Percentiles rank a stretch among this genome's conserved stretches.
phyloP scores from a whole-genome alignment of 2,329 filamentous ascomycete species.

The Diaporthe velutina region DNA sequence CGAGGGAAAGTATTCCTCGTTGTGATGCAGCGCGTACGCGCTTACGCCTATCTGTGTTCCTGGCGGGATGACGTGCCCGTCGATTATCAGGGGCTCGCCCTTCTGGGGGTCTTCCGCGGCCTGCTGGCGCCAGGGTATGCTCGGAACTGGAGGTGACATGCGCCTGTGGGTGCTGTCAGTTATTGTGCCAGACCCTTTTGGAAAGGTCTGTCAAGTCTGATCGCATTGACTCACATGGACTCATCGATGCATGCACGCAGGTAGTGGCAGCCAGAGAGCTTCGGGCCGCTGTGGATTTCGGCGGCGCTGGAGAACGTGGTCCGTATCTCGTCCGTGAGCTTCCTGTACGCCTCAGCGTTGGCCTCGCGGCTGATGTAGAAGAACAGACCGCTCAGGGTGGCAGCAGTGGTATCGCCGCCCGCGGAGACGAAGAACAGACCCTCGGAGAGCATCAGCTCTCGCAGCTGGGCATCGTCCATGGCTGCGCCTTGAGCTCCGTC shows the following conservation, averaged over 20 bases:
- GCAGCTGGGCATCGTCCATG: constrained; percentile 4
- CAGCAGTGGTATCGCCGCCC: constrained; percentile 7
- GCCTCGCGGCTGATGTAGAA: neutral
- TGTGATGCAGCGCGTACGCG: constrained; percentile 57
- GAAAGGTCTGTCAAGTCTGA: neutral
- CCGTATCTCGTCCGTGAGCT: constrained; percentile 2
- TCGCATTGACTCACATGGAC: constrained; percentile 14
- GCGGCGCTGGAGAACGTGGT: neutral
- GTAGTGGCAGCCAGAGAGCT: neutral
- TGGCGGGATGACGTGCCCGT: constrained; percentile 20
- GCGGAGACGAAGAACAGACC: neutral
- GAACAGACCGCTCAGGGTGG: neutral
- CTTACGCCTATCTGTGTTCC: constrained; percentile 52
- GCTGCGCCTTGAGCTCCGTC: neutral
- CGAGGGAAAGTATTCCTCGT: constrained; percentile 55
- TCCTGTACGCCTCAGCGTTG: neutral
- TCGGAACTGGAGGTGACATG: neutral
- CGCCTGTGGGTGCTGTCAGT: neutral
- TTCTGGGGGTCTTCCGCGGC: neutral
- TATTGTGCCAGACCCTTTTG: neutral
- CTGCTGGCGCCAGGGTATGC: constrained; percentile 5
- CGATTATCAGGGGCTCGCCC: constrained; percentile 2
- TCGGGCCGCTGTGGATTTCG: neutral
- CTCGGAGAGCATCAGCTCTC: neutral
- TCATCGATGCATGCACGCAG: constrained; percentile 16